Conservation (phyloP, 176 grass and related monocot genomes). For the Cenchrus americanus region DNA sequence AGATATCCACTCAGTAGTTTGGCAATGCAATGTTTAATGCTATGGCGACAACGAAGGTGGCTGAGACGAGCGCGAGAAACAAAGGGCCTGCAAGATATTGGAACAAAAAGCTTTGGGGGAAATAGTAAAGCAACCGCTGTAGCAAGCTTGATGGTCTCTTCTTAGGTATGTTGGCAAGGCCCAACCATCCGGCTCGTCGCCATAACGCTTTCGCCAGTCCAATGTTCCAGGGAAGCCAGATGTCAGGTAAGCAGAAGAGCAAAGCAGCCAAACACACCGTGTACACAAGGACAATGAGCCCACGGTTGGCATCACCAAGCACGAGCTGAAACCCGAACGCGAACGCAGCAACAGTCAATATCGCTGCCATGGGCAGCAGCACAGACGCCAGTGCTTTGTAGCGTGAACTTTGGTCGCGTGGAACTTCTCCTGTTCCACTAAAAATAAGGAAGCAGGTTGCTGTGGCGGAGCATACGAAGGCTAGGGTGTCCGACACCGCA, state of each 20-base stretch:
- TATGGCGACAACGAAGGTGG: background rate
- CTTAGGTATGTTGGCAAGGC: background rate
- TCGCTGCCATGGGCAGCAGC: background rate
- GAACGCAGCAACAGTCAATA: background rate
- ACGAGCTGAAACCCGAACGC: slow-evolving; percentile 17
- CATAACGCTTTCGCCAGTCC: background rate
- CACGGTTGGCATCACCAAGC: background rate
- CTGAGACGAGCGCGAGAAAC: background rate
- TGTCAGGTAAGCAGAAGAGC: background rate
- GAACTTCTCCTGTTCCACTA: background rate
- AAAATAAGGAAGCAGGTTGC: slow-evolving; percentile 1
- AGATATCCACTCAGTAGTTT: slow-evolving; percentile 13
- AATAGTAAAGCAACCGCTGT: background rate
- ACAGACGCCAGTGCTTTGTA: background rate
- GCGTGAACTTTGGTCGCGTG: background rate
- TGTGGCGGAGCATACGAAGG: slow-evolving; percentile 43
- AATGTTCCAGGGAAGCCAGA: background rate
- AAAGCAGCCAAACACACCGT: background rate
- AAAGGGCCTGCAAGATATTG: background rate
- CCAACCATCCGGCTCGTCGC: background rate
- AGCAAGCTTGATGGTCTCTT: background rate
- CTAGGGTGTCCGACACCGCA: slow-evolving; percentile 46
- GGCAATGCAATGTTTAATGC: slow-evolving; percentile 13
- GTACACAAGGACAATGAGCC: background rate
- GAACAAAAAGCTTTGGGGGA: background rate